Conservation (phyloP, 768 basidiomycete genomes). For the Suillus clintonianus region DNA sequence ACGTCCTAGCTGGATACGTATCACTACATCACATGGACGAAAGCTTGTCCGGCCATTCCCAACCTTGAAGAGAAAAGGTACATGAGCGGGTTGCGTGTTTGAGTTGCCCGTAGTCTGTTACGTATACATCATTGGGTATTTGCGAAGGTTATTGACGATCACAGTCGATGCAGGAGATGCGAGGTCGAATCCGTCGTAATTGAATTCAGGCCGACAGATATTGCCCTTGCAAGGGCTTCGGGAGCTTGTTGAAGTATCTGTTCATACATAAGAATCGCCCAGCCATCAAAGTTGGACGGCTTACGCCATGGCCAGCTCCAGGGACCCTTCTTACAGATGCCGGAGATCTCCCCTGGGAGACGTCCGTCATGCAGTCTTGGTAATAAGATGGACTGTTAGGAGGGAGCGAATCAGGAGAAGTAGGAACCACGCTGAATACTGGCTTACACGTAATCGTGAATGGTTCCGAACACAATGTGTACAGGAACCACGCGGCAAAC, state of each 20-base stretch:
- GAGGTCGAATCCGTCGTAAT: constrained; percentile 5
- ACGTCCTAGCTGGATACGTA: not conserved
- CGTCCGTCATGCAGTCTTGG: constrained; percentile 45
- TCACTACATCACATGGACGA: not conserved
- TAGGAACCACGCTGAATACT: not conserved
- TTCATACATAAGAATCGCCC: not conserved
- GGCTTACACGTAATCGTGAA: constrained; percentile 46
- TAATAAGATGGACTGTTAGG: constrained; percentile 42
- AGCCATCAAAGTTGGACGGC: constrained; percentile 1
- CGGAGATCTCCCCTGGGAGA: constrained; percentile 38
- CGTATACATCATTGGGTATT: not conserved
- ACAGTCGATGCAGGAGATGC: constrained; percentile 3
- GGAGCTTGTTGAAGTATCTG: constrained; percentile 51
- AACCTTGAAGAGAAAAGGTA: not conserved
- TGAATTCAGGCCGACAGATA: constrained; percentile 36
- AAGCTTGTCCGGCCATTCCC: not conserved
- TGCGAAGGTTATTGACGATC: not conserved
- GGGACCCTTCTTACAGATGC: constrained; percentile 46
- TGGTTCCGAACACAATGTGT: constrained; percentile 50
- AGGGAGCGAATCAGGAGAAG: constrained; percentile 2
- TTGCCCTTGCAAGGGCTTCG: constrained; percentile 36
- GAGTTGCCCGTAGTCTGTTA: not conserved
- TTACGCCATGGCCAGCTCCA: constrained; percentile 50
- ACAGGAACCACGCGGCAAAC: constrained; percentile 40
- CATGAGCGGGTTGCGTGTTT: not conserved